phyloP scores from a whole-genome alignment of 163 green algal species.

The Picocystis sp. region DNA sequence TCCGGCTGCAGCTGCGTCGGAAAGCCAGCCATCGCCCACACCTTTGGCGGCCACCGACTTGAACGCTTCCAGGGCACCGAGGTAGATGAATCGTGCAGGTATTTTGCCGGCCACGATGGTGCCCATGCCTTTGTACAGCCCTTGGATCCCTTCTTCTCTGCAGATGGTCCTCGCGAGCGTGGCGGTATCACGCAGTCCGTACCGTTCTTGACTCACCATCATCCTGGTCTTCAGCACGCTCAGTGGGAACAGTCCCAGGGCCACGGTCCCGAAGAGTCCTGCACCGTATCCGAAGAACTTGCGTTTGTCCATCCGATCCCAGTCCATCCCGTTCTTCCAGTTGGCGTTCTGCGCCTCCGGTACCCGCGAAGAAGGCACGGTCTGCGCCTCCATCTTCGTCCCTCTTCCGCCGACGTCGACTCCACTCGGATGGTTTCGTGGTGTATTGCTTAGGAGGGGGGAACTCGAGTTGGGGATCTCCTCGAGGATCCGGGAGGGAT shows the following conservation, averaged over 20 bases:
- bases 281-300: slow-evolving; percentile 27
- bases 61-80: background rate
- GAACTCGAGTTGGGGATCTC: too few species aligned
- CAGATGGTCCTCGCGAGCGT: slow-evolving; percentile 40
- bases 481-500: too few species aligned
- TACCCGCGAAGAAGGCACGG: too few species aligned
- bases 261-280: slow-evolving; percentile 35
- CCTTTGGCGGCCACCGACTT: slow-evolving; percentile 4
- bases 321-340: slow-evolving; percentile 5
- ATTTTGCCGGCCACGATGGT: slow-evolving; percentile 4
- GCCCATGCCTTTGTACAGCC: slow-evolving; percentile 50
- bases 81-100: slow-evolving; percentile 4
- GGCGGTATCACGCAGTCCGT: background rate
- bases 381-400: too few species aligned
- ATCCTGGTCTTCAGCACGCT: slow-evolving; percentile 84
- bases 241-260: slow-evolving; percentile 62
- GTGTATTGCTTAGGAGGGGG: too few species aligned
- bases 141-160: slow-evolving; percentile 55
- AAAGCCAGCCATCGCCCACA: background rate
- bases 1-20: background rate
- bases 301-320: slow-evolving; percentile 22
- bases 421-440: too few species aligned
- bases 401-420: too few species aligned
- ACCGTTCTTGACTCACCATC: slow-evolving; percentile 27
- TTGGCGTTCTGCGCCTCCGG: too few species aligned